These are phyloP conservation scores for Nephelium lappaceum DNA, from an alignment of 345 rosid genomes.

Conservation along the genomic window DNA sequence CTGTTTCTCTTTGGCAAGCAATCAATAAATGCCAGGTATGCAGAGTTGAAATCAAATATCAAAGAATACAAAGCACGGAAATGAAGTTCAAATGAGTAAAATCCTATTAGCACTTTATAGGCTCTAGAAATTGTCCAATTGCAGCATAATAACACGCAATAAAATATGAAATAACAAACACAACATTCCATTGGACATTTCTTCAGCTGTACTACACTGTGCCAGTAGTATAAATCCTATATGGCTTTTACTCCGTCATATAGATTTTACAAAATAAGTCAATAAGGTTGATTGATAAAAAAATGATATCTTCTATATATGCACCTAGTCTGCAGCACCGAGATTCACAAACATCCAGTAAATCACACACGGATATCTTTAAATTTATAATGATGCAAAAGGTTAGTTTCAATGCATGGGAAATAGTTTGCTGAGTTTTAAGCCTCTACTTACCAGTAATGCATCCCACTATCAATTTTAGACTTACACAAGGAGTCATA, in stretches of 20 bases:
- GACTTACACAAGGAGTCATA: neutral
- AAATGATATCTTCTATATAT: neutral
- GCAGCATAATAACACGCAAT: neutral
- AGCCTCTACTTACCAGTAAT: neutral
- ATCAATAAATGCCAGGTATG: neutral
- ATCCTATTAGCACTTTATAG: neutral
- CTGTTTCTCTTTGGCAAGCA: neutral
- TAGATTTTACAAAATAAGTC: conserved; percentile 1
- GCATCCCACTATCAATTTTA: neutral
- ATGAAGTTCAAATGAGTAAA: conserved; percentile 4
- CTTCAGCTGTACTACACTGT: neutral
- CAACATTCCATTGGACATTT: neutral
- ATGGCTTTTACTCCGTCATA: neutral
- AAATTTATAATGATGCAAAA: neutral
- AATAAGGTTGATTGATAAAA: neutral
- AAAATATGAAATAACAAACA: neutral
- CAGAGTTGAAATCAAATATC: neutral
- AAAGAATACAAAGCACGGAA: neutral
- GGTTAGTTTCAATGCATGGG: neutral
- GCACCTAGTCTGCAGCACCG: neutral
- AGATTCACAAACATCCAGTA: neutral
- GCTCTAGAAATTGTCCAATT: neutral
- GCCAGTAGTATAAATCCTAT: too few species aligned
- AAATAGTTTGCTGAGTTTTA: neutral
- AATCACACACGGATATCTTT: neutral